Conservation (phyloP, 2,329 filamentous ascomycete species). For the Rhynchosporium graminicola region DNA sequence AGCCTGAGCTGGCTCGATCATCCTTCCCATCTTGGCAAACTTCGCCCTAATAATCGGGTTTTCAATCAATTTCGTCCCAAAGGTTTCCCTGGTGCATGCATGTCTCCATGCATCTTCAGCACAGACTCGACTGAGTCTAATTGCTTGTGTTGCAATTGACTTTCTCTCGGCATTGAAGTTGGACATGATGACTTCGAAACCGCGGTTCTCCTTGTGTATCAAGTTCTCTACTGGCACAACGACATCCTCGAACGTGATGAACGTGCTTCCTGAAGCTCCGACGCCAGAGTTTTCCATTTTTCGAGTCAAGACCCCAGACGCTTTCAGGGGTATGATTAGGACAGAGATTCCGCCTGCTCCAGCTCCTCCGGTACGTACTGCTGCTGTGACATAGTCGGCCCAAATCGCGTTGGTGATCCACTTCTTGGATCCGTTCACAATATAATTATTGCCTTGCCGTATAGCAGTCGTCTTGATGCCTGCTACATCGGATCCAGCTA, state of each 20-base stretch:
- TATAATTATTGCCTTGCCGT: slow-evolving; percentile 52
- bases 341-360: slow-evolving; percentile 57
- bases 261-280: slow-evolving; percentile 60
- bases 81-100: slow-evolving; percentile 55
- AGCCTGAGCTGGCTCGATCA: slow-evolving; percentile 62
- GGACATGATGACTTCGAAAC: slow-evolving; percentile 60
- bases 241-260: slow-evolving; percentile 57
- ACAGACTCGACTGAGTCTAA: slow-evolving; percentile 58
- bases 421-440: slow-evolving; percentile 69
- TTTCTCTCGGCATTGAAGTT: slow-evolving; percentile 63
- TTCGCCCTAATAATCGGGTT: slow-evolving; percentile 62
- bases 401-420: slow-evolving; percentile 66
- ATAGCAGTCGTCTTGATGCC: slow-evolving; percentile 61
- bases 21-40: slow-evolving; percentile 57
- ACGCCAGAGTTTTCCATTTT: slow-evolving; percentile 66
- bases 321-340: slow-evolving; percentile 55
- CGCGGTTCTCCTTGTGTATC: slow-evolving; percentile 55
- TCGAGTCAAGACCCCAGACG: slow-evolving; percentile 52
- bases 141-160: slow-evolving; percentile 56
- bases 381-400: slow-evolving; percentile 63
- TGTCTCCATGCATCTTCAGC: slow-evolving; percentile 54
- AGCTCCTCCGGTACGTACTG: slow-evolving; percentile 58
- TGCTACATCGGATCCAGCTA: slow-evolving; percentile 64
- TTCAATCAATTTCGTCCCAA: slow-evolving; percentile 57
- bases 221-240: slow-evolving; percentile 54